Base-by-base conservation (phyloP, 2,329 filamentous ascomycete species). In the Arthroderma uncinatum region DNA sequence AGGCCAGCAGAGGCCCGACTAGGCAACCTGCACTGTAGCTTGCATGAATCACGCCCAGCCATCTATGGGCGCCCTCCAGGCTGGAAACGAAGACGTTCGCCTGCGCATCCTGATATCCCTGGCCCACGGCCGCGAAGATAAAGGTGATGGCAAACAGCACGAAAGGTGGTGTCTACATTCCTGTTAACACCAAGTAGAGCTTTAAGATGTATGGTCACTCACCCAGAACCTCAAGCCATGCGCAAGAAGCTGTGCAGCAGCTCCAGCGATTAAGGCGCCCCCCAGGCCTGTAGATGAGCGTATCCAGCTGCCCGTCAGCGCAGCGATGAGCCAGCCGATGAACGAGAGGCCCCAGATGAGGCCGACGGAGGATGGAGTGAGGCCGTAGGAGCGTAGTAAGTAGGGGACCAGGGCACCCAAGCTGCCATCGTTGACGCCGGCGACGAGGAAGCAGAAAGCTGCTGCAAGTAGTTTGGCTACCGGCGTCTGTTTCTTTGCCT, bases 361-460 rank as follows among this genome's bases (percentile, higher is more conserved):
- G 0, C 79, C 74, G 3, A 80, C 73, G 28, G 77, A 71, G 21
- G 76, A 77, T 0, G 79, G 82, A 10, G 69, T 76, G 48, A 83
- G 76, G 4, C 71, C 60, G 63, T 84, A 84, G 2, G 77, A 76
- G 4, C 76, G 73, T 2, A 85, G 74, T 8, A 86, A 75, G 63
- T 85, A 83, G 0, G 83, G 83, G 1, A 85, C 78, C 12, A 86
- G 61, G 1, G 83, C 76, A 1, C 83, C 83, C 0, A 85, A 71
- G 59, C 78, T 83, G 33, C 83, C 83, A 65, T 86, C 83, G 57
- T 84, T 86, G 52, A 81, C 73, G 0, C 83, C 83, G 0, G 83
- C 81, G 30, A 82, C 80, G 64, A 86, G 84, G 70, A 85, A 86
- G 0, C 81, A 82, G 60, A 84, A 79, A 0, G 77, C 78, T 1